A percentile compares a stretch with the other conserved stretches of the same genome.
These are phyloP conservation scores for Boletus tomentosulus DNA, from an alignment of 768 basidiomycete species.

Conservation along the genomic window DNA sequence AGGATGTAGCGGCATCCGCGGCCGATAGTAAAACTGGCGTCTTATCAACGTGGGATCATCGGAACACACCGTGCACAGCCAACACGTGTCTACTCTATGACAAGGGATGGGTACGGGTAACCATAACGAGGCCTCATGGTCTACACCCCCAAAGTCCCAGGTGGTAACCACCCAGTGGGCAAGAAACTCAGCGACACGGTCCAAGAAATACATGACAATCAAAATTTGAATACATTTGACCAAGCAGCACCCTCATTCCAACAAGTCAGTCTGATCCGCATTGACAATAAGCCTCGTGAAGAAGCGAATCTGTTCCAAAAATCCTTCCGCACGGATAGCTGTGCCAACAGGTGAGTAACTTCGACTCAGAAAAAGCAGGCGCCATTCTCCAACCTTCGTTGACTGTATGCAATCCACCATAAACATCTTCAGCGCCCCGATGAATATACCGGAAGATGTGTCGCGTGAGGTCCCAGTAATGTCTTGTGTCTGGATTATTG, in stretches of 20 bases:
- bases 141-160: too few species aligned
- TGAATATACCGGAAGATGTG: slow-evolving; percentile 49
- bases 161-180: too few species aligned
- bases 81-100: too few species aligned
- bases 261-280: slow-evolving; percentile 25
- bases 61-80: too few species aligned
- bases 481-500: slow-evolving; percentile 35
- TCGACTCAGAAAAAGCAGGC: neutral
- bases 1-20: slow-evolving; percentile 26
- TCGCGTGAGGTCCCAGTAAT: slow-evolving; percentile 43
- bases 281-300: slow-evolving; percentile 32
- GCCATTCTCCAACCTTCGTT: slow-evolving; percentile 22
- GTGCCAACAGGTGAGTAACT: slow-evolving; percentile 7
- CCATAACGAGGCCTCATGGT: too few species aligned
- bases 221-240: neutral
- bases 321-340: slow-evolving; percentile 28
- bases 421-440: slow-evolving; percentile 25
- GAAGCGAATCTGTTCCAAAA: slow-evolving; percentile 31
- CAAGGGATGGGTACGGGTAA: too few species aligned
- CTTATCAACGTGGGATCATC: too few species aligned
- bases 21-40: slow-evolving; percentile 19
- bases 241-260: slow-evolving; percentile 6
- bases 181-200: neutral
- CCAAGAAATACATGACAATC: neutral
- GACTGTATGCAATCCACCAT: slow-evolving; percentile 31